Evolutionary conservation across 371 early-diverging fungal genomes (phyloP), one percentile per base, ranked within the genome.

Genomic region (Mortierella sp.): DNA sequence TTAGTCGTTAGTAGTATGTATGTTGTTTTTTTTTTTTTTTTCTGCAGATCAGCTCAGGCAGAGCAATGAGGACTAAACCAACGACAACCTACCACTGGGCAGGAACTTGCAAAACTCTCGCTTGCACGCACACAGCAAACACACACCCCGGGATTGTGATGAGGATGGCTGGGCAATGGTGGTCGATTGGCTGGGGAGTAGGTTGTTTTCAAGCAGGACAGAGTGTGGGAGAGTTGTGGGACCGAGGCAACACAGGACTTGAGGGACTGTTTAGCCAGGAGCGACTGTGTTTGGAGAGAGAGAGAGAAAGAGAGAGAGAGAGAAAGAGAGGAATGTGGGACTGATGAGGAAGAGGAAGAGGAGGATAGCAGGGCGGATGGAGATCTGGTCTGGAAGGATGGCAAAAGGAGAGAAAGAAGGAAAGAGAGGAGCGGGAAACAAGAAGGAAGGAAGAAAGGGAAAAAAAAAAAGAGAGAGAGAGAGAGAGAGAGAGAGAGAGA

Each of bases 111-210:
- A 11, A 15, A 44, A 21, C 7, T 23, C 21, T 46, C 2, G n/a
- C 46, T 15, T 15, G 19, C 19, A 44, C 44, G 43, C 23, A 28
- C 50, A 52, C 29, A 37, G 52, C 52, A 52, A 51, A 52, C 51
- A 52, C 62, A 60, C 60, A 12, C 62, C 53, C 52, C 62, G 37
- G 30, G 37, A 29, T 21, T 21, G 57, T 29, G 28, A 19, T 26
- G 37, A 37, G 37, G 37, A 37, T 37, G 37, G 37, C 37, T 9
- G 37, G 37, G 37, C 37, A 37, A 37, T 37, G 37, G 37, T 37
- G 37, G 37, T 37, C 9, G 37, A 9, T 37, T 37, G 37, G 37
- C 9, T 9, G 37, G 43, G n/a, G 23, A 59, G n/a, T n/a, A 18
- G n/a, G n/a, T 28, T 19, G 25, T 19, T 44, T 57, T 57, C 29